Evolutionary conservation across 2,329 filamentous ascomycete species (phyloP).

Genomic region (Diplodia mutila): DNA sequence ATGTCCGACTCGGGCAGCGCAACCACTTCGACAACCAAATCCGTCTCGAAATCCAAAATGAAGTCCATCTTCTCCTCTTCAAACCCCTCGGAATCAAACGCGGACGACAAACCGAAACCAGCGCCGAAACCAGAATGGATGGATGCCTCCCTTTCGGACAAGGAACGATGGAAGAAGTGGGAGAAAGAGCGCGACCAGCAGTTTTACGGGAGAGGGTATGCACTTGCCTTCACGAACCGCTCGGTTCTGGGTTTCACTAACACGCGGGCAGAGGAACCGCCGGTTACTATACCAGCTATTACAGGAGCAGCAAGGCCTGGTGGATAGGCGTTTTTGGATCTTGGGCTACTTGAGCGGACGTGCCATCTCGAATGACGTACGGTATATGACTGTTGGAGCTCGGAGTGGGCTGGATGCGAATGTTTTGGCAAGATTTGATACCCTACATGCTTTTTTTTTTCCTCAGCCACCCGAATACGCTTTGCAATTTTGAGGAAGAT

Average conservation of each 20-base stretch:
- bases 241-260: not conserved
- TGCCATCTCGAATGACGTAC: no score
- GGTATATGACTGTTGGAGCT: no score
- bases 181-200: constrained; percentile 12
- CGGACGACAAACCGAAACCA: not conserved
- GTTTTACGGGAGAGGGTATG: constrained; percentile 7
- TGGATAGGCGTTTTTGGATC: not conserved
- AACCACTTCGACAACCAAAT: not conserved
- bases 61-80: not conserved
- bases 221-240: not conserved
- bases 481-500: no score
- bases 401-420: no score
- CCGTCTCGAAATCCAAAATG: not conserved
- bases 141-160: constrained; percentile 8
- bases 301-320: not conserved
- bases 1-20: not conserved
- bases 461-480: no score
- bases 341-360: not conserved
- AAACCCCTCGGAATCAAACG: not conserved
- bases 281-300: not conserved
- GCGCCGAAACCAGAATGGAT: not conserved
- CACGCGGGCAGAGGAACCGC: not conserved
- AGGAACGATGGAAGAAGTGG: constrained; percentile 8
- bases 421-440: no score
- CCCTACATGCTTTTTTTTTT: no score